Conservation (phyloP, 345 rosid genomes). For the Limnanthes douglasii region DNA sequence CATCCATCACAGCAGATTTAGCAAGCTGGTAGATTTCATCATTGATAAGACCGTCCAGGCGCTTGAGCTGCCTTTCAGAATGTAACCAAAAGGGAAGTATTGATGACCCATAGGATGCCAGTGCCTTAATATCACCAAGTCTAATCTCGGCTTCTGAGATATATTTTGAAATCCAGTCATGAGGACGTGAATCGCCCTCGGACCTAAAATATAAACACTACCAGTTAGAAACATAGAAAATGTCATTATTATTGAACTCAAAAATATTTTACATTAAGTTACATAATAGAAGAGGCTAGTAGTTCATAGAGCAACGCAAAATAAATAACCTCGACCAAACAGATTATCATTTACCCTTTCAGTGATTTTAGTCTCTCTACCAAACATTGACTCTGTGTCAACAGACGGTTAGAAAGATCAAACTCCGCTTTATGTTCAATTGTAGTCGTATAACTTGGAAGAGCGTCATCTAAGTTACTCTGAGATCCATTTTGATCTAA, state of each 20-base stretch:
- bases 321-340: too few relatives aligned
- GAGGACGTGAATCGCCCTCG: slow-evolving; percentile 25
- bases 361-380: slow-evolving; percentile 64
- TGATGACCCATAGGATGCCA: slow-evolving; percentile 30
- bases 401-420: slow-evolving; percentile 34
- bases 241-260: slow-evolving; percentile 2
- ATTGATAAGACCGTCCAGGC: slow-evolving; percentile 44
- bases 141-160: slow-evolving; percentile 63
- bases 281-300: background rate
- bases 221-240: slow-evolving; percentile 6
- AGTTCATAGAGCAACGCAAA: slow-evolving; percentile 8
- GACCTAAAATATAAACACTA: slow-evolving; percentile 29
- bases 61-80: slow-evolving; percentile 60
- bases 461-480: slow-evolving; percentile 11
- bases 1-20: slow-evolving; percentile 41
- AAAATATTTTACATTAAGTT: slow-evolving; percentile 3
- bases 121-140: slow-evolving; percentile 67
- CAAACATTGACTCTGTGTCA: slow-evolving; percentile 38
- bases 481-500: slow-evolving; percentile 14
- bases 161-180: slow-evolving; percentile 39
- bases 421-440: slow-evolving; percentile 15
- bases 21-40: slow-evolving; percentile 55
- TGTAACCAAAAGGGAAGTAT: slow-evolving; percentile 75
- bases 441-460: too few relatives aligned
- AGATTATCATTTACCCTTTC: slow-evolving; percentile 44